Evolutionary conservation across 1,284 basidiomycete species (phyloP), one percentile per base, ranked within the genome.

Genomic region (Ganoderma sinense): DNA sequence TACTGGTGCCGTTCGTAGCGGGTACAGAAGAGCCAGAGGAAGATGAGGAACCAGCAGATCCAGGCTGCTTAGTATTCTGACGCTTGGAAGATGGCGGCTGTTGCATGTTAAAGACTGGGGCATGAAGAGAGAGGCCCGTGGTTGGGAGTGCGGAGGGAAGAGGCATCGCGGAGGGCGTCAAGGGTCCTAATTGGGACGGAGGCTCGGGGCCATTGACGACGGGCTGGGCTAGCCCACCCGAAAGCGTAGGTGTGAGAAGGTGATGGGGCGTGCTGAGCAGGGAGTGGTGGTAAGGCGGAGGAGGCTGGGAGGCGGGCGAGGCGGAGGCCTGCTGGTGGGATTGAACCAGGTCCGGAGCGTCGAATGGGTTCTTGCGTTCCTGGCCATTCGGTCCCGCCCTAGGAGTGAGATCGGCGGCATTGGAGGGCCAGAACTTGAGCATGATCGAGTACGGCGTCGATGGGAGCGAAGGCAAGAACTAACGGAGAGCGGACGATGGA

Each of bases 81-180:
- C 80, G 83, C 76, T 85, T 85, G 72, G 84, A 77, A 67, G 85
- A 78, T 48, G 88, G 88, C 64, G 86, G 87, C 76, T 88, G 87
- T 87, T 88, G 87, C 89, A 92, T 93, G 78, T 89, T 88, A 83
- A 93, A 93, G 77, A 89, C 87, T 79, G 93, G 93, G 55, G 91
- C 90, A 92, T 93, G 89, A 84, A 94, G 85, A 74, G 91, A 90
- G 78, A 94, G 88, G 71, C 89, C 87, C 59, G 91, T 92, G 61
- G 92, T 92, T 71, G 92, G 90, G 75, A 87, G 86, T 74, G 89
- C 88, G 75, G 88, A 82, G 75, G 85, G 82, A 79, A 86, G 86
- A 75, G 76, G 73, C 71, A 77, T 72, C 80, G 82, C 78, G 74
- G 82, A 75, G 77, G 84, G 77, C 80, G 82, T 78, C 73, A 82